Base-by-base conservation (phyloP, 2,329 filamentous ascomycete genomes). In the Grosmannia penicillata region DNA sequence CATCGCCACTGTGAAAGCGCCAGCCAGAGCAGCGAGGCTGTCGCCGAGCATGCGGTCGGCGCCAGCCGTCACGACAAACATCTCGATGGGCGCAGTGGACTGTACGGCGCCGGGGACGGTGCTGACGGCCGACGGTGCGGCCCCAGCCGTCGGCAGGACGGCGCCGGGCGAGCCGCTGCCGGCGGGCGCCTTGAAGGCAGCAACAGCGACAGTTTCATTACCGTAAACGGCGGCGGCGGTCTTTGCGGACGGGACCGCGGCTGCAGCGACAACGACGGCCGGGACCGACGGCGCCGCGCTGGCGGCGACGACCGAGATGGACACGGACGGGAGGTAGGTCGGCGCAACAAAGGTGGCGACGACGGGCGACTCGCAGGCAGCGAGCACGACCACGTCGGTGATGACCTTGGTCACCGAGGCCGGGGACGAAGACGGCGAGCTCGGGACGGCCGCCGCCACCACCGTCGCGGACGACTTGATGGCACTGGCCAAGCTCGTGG, bases 271-370 rank as follows among this genome's bases (percentile, higher is more conserved):
- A n/a, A 13, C n/a, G n/a, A 36, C 24, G 18, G 18, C 25, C 13
- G 18, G 10, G 17, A 7, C 25, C 13, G 17, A 13, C 8, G 3
- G 7, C 2, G 24, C 14, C n/a, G 21, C 19, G n/a, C n/a, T n/a
- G 18, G 13, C 17, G 27, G 19, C 27, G 7, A 24, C 11, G 26
- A 37, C 27, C 8, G 7, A 13, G 18, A 31, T 38, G 19, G 33
- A 27, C 7, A 30, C 35, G 4, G 24, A 22, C 1, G 32, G 29
- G 11, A 44, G n/a, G 3, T 40, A 24, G 8, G 39, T 83, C 77
- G 8, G 75, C 63, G 21, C 78, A 75, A 51, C 82, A 82, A 13
- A 85, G 56, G 4, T 51, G 28, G 43, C 39, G 8, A 50, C 44
- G 19, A 51, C 37, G 18, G 50, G 49, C 21, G 41, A 48, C 17